Base-by-base conservation (phyloP, 106 monocot species). In the Iris macrosiphon region DNA sequence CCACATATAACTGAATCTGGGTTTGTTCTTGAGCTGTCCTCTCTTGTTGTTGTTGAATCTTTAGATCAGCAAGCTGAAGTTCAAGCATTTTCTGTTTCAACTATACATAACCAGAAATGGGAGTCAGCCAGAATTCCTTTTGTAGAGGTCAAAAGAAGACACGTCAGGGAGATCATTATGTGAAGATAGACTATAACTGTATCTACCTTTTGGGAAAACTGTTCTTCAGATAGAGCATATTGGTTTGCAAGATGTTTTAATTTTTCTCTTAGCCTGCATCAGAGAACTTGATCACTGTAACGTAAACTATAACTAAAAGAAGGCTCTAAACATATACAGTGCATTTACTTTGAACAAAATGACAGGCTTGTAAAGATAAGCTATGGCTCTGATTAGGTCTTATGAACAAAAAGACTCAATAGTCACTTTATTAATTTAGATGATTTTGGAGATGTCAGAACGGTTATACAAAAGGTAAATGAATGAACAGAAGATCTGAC, bases 31-130 rank as follows among this genome's bases (percentile, higher is more conserved):
- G 76, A 58, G 68, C 50, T 41, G 90, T 65, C 61, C 44, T 77
- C 55, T 87, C 96, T 80, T 83, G 75, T 28, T 98, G 86, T 52
- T 98, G 86, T 57, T 91, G 90, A 63, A 90, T 62, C 60, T 98
- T 98, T 39, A 98, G 62, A 72, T 98, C 86, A 66, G 90, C 86
- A 64, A 98, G 60, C 53, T 98, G 87, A 71, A 98, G 77, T 61
- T 98, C 96, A 53, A 90, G 63, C 23, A 45, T 75, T 55, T 90
- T 98, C 50, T 98, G 81, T 62, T 98, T 86, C 54, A 98, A 65
- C 96, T 98, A 51, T 24, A 72, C 32, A 50, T 24, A 76, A 38
- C 15, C 27, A 22, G 48, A 57, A 43, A 28, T 4, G 27, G 31
- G 14, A 60, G 67, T 68, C 14, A 60, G 50, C 39, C 29, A 15